phyloP scores from a whole-genome alignment of 2,329 filamentous ascomycete genomes.

The Dothidotthia symphoricarpi region DNA sequence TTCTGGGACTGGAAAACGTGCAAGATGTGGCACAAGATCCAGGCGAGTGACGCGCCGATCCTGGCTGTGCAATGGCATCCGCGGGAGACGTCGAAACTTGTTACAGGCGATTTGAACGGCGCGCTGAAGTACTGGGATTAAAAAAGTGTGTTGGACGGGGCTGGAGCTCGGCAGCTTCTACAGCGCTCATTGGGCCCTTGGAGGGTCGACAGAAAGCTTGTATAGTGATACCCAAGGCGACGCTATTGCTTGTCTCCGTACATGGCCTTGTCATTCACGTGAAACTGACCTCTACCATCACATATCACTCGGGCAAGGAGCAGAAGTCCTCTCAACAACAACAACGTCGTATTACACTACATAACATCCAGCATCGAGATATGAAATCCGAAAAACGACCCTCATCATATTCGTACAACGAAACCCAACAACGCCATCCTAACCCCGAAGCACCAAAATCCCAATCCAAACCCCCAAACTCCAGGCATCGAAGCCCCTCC shows the following conservation, averaged over 20 bases:
- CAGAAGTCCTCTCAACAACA: too few species aligned
- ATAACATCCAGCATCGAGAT: too few species aligned
- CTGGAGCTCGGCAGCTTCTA: not conserved
- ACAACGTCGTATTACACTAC: too few species aligned
- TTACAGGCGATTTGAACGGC: constrained; percentile 85
- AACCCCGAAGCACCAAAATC: too few species aligned
- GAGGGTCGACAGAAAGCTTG: constrained; percentile 1
- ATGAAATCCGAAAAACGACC: too few species aligned
- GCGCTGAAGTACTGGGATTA: constrained; percentile 92
- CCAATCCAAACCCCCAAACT: too few species aligned
- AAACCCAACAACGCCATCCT: too few species aligned
- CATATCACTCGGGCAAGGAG: too few species aligned
- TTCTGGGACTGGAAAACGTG: constrained; percentile 99
- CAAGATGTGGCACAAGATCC: constrained; percentile 97
- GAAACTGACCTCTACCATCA: too few species aligned
- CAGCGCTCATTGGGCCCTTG: not conserved
- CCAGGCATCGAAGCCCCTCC: too few species aligned
- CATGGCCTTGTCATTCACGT: too few species aligned
- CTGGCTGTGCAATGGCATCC: constrained; percentile 94
- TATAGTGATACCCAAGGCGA: constrained; percentile 24
- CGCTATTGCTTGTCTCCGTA: not conserved
- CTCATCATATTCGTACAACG: too few species aligned
- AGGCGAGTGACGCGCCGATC: constrained; percentile 76
- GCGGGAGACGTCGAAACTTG: constrained; percentile 94
- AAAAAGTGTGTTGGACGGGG: not conserved